Evolutionary conservation across 2,329 filamentous ascomycete genomes (phyloP), one percentile per base, ranked within the genome.

Genomic region (Stemphylium beticola): DNA sequence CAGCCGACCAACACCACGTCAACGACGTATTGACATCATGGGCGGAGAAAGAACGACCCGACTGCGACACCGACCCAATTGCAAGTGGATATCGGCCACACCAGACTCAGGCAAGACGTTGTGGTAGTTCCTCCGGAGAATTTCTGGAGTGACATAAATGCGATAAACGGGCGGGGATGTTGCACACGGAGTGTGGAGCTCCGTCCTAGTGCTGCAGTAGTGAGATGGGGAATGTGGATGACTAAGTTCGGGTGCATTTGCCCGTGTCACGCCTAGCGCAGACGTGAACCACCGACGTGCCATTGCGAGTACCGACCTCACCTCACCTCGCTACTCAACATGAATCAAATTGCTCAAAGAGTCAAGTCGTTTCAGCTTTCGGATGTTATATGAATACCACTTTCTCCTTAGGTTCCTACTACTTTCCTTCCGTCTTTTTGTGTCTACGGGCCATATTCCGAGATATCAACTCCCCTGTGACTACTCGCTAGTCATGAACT

Each of bases 21-120:
- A 36, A 24, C 14, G 36, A n/a, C 14, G 39, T 18, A 12, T 29
- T 54, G 51, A 54, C 51, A 54, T 54, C 51, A 54, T 54, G 29
- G 34, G 51, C 51, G 51, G 51, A 49, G 33, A 32, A 54, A 43
- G 39, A 49, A 43, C 29, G 29, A 15, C 45, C 46, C 26, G 40
- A 43, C 34, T 34, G 26, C 39, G n/a, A 36, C 46, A 7, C 38
- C 26, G 33, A 14, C 22, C 29, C 46, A 34, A 34, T 10, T 5
- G 37, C 22, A 34, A 44, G 32, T 49, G 33, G 45, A 38, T 47
- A 54, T 44, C 29, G 14, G 43, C 33, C 33, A 20, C 50, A 22
- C 18, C 48, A 15, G 22, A 40, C 46, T 36, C 17, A 33, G 37
- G 39, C 33, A 42, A 39, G 36, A 37, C 33, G 29, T 36, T 43